These are phyloP conservation scores for Fusarium nematophilum DNA, from an alignment of 2,329 filamentous ascomycete species.

Conservation along the genomic window DNA sequence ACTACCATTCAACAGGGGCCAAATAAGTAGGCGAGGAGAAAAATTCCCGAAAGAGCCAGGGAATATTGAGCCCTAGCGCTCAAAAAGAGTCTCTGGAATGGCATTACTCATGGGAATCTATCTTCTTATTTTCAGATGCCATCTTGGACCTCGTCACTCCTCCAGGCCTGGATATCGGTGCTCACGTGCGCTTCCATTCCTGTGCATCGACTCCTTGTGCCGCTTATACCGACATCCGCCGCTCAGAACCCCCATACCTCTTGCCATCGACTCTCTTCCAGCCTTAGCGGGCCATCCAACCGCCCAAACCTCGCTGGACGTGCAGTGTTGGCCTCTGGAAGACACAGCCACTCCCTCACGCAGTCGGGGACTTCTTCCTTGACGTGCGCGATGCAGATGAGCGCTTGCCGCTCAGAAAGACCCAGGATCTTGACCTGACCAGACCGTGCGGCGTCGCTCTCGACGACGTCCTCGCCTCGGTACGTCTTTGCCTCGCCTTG, in stretches of 20 bases:
- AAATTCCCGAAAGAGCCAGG: no score
- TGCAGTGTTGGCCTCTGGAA: constrained; percentile 79
- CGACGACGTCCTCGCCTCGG: constrained; percentile 52
- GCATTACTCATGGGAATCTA: not conserved
- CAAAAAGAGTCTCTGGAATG: not conserved
- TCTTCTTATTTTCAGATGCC: not conserved
- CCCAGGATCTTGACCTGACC: constrained; percentile 67
- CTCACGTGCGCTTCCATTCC: not conserved
- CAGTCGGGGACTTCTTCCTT: constrained; percentile 89
- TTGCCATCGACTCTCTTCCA: constrained; percentile 68
- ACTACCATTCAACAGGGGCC: no score
- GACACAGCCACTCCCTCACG: constrained; percentile 85
- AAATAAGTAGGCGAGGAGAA: no score
- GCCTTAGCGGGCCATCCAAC: constrained; percentile 70
- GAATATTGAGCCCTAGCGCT: not conserved
- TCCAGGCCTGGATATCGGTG: no score
- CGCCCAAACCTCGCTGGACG: constrained; percentile 71
- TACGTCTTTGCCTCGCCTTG: constrained; percentile 65
- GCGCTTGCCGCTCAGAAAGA: constrained; percentile 76
- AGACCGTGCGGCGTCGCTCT: constrained; percentile 58
- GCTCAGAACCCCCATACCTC: constrained; percentile 69
- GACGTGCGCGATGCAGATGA: constrained; percentile 93
- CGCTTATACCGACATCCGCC: not conserved
- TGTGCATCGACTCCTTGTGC: not conserved
- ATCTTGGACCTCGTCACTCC: not conserved